Evolutionary conservation across 2,329 filamentous ascomycete species (phyloP).

Genomic region (Claviceps sp.): DNA sequence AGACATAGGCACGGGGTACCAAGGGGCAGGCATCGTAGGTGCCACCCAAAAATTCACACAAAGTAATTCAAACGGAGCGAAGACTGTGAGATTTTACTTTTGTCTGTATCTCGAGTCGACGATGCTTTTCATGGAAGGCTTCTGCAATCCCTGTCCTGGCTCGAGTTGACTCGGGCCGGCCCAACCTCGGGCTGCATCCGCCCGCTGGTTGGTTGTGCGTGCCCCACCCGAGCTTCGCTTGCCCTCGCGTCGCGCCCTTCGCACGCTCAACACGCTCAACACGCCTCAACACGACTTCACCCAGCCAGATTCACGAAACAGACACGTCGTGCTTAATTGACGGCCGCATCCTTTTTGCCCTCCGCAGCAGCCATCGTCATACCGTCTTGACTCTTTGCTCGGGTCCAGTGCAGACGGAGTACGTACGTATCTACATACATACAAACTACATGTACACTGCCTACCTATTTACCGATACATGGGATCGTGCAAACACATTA

Average conservation of each 20-base stretch:
- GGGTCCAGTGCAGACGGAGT: neutral
- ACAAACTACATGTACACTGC: neutral
- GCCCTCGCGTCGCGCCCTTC: slow-evolving; percentile 5
- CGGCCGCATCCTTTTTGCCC: slow-evolving; percentile 11
- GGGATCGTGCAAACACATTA: too few species aligned
- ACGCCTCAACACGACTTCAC: slow-evolving; percentile 17
- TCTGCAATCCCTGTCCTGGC: too few species aligned
- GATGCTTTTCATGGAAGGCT: too few species aligned
- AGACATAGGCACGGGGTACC: slow-evolving; percentile 11
- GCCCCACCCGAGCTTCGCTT: neutral
- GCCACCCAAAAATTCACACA: too few species aligned
- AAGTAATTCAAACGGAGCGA: too few species aligned
- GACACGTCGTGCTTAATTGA: slow-evolving; percentile 29
- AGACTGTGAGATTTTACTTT: too few species aligned
- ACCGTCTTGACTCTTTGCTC: neutral
- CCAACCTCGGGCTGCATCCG: too few species aligned
- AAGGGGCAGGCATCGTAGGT: slow-evolving; percentile 16
- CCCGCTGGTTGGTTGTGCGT: too few species aligned
- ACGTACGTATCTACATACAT: neutral
- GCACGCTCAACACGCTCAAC: slow-evolving; percentile 6
- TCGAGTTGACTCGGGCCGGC: too few species aligned
- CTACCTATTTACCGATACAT: too few species aligned
- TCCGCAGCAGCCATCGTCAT: slow-evolving; percentile 1
- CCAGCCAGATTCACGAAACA: slow-evolving; percentile 28
- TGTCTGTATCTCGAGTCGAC: too few species aligned